phyloP scores from a whole-genome alignment of 768 basidiomycete species.

The Suillus placidus region DNA sequence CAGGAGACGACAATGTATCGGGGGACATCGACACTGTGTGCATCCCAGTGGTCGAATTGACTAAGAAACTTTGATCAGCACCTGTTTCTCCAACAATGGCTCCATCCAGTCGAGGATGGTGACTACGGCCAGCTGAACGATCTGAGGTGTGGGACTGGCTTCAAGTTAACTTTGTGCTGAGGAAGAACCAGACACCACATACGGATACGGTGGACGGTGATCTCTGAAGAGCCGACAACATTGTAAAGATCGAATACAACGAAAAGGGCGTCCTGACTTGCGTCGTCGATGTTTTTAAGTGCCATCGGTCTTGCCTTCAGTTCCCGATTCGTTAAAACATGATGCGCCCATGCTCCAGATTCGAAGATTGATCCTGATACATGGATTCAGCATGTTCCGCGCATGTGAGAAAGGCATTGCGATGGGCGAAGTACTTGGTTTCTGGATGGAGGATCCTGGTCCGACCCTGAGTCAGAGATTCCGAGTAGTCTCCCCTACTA shows the following conservation, averaged over 20 bases:
- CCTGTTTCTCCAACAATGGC: slow-evolving; percentile 27
- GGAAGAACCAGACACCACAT: background rate
- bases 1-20: slow-evolving; percentile 10
- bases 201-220: background rate
- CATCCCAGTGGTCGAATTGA: slow-evolving; percentile 29
- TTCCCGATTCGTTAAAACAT: background rate
- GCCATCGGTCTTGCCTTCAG: background rate
- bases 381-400: too few relatives aligned
- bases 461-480: too few relatives aligned
- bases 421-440: too few relatives aligned
- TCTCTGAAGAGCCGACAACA: background rate
- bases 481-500: too few relatives aligned
- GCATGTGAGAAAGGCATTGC: too few relatives aligned
- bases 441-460: too few relatives aligned
- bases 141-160: background rate
- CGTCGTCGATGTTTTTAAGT: background rate
- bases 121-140: background rate
- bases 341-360: background rate
- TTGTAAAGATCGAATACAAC: background rate
- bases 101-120: background rate
- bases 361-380: background rate
- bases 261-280: background rate
- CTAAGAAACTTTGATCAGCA: slow-evolving; percentile 31
- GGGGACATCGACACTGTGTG: slow-evolving; percentile 26
- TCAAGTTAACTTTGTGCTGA: background rate